phyloP scores from a whole-genome alignment of 1,284 basidiomycete genomes.

The Ceratobasidium sp. region DNA sequence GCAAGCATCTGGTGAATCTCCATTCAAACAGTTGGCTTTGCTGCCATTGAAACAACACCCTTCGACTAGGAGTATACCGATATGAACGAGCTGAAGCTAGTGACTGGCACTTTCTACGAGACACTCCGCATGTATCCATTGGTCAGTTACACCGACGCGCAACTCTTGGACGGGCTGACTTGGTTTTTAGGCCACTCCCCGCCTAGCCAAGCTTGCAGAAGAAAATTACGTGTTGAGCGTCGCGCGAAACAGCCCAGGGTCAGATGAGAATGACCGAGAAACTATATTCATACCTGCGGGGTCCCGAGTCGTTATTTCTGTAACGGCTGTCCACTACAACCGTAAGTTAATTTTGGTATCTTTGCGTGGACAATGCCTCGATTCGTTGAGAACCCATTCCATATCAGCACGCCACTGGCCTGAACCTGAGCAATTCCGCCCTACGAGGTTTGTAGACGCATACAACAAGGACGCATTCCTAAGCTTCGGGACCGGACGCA shows the following conservation, averaged over 20 bases:
- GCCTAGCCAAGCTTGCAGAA: not conserved
- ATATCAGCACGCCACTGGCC: conserved; percentile 45
- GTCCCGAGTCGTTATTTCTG: not conserved
- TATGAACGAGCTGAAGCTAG: conserved; percentile 25
- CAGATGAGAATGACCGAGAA: conserved; percentile 16
- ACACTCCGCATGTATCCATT: conserved; percentile 46
- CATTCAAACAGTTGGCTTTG: not conserved
- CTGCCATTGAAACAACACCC: not conserved
- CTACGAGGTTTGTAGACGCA: conserved; percentile 2
- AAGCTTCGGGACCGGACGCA: conserved; percentile 24
- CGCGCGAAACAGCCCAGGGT: conserved; percentile 16
- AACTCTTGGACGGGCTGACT: too few relatives aligned
- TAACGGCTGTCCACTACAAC: conserved; percentile 6
- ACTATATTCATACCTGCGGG: conserved; percentile 21
- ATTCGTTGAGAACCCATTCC: not conserved
- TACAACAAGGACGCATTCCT: conserved; percentile 46
- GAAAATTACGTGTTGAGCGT: conserved; percentile 18
- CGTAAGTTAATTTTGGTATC: conserved; percentile 30
- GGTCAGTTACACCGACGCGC: too few relatives aligned
- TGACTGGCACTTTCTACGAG: conserved; percentile 32
- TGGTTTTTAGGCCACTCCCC: too few relatives aligned
- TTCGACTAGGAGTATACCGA: conserved; percentile 33
- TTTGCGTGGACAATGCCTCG: not conserved
- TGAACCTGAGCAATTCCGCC: conserved; percentile 43
- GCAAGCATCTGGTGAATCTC: conserved; percentile 5